phyloP scores from a whole-genome alignment of 169 alveolate genomes.

The Cryptosporidium canis region DNA sequence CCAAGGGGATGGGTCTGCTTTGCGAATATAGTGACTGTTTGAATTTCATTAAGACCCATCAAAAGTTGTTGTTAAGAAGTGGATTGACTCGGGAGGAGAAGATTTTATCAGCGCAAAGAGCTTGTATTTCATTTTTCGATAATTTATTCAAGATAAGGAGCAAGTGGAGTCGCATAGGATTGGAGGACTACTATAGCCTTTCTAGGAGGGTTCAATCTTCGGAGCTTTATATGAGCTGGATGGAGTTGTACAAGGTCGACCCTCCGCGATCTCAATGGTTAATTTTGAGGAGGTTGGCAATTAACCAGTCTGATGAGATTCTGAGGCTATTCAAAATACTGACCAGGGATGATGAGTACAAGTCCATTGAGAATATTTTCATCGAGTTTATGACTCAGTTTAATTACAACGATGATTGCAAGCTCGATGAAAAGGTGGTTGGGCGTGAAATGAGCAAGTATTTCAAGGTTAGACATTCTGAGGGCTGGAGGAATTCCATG shows the following conservation, averaged over 20 bases:
- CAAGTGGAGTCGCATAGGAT: background rate
- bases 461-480: background rate
- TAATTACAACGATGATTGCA: background rate
- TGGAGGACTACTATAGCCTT: background rate
- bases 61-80: background rate
- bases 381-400: slow-evolving; percentile 49
- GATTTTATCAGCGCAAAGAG: slow-evolving; percentile 6
- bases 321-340: slow-evolving; percentile 23
- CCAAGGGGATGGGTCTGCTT: slow-evolving; percentile 12
- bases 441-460: background rate
- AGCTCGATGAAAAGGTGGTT: background rate
- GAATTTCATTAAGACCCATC: background rate
- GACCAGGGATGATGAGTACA: slow-evolving; percentile 1
- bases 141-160: slow-evolving; percentile 17
- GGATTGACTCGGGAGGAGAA: background rate
- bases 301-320: slow-evolving; percentile 35
- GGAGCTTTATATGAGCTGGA: slow-evolving; percentile 20
- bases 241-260: slow-evolving; percentile 34
- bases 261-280: slow-evolving; percentile 69
- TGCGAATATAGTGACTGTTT: slow-evolving; percentile 24
- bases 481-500: background rate
- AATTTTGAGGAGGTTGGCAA: slow-evolving; percentile 27
- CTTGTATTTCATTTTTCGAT: slow-evolving; percentile 15
- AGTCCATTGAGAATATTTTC: slow-evolving; percentile 6
- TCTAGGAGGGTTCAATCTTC: background rate